phyloP scores from a whole-genome alignment of 2,329 filamentous ascomycete species.

The Xylariaceae sp. region DNA sequence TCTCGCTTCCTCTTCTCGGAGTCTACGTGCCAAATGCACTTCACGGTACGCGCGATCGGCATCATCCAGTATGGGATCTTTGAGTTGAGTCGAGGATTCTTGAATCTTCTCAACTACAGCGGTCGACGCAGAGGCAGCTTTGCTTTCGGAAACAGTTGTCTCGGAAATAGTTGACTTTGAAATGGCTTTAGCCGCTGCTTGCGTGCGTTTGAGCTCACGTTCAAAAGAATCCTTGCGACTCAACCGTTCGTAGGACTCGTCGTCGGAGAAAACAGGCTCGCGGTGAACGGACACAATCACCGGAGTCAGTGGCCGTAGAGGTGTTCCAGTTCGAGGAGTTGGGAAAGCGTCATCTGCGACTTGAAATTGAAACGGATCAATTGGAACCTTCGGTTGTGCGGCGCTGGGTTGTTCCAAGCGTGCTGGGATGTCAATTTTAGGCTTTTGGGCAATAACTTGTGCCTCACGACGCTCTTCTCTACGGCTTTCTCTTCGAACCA shows the following conservation, averaged over 20 bases:
- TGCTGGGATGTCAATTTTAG: constrained; percentile 28
- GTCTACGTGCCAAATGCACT: constrained; percentile 47
- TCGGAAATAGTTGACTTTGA: constrained; percentile 38
- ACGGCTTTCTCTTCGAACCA: constrained; percentile 30
- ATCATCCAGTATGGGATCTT: constrained; percentile 49
- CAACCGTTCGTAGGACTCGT: constrained; percentile 32
- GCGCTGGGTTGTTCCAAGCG: constrained; percentile 23
- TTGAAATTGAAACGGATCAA: constrained; percentile 56
- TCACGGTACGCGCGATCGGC: constrained; percentile 55
- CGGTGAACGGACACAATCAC: constrained; percentile 49
- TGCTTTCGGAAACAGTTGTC: constrained; percentile 44
- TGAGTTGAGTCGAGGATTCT: constrained; percentile 25
- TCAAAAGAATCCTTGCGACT: constrained; percentile 49
- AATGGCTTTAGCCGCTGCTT: constrained; percentile 40
- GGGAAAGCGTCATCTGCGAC: constrained; percentile 48
- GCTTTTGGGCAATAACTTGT: constrained; percentile 15
- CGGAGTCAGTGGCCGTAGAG: constrained; percentile 42
- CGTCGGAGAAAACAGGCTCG: constrained; percentile 44
- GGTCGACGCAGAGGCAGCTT: constrained; percentile 43
- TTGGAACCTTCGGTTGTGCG: constrained; percentile 28
- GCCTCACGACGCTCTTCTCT: constrained; percentile 18
- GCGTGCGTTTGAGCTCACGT: constrained; percentile 41
- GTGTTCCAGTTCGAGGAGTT: constrained; percentile 38
- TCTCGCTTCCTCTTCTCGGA: constrained; percentile 48
- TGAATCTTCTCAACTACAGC: constrained; percentile 39